Conservation (phyloP, 768 basidiomycete genomes). For the Podaxis sp. region DNA sequence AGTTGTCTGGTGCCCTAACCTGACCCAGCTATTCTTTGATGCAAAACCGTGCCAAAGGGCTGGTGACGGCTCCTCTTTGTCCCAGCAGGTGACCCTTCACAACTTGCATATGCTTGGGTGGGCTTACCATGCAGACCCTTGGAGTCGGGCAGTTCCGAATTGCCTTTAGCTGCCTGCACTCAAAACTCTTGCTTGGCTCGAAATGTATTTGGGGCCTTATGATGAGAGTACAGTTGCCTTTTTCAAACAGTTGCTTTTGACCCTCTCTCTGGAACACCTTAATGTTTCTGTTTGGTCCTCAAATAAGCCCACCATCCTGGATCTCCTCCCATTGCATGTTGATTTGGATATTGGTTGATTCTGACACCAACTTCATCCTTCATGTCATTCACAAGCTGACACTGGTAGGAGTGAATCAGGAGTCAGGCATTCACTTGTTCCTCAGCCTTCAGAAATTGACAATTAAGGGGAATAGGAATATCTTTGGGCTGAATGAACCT, state of each 20-base stretch:
- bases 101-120: not conserved
- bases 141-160: not conserved
- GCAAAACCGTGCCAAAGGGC: not conserved
- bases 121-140: not conserved
- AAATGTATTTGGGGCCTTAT: not conserved
- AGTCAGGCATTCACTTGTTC: not conserved
- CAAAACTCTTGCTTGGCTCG: not conserved
- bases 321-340: not conserved
- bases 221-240: not conserved
- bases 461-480: not conserved
- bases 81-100: not conserved
- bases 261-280: not conserved
- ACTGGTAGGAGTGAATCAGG: not conserved
- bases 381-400: not conserved
- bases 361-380: not conserved
- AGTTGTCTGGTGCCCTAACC: not conserved
- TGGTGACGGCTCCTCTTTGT: not conserved
- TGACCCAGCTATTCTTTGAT: not conserved
- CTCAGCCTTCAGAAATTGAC: not conserved
- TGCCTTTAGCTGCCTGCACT: not conserved
- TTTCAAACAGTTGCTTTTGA: not conserved
- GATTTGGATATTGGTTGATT: not conserved
- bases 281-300: not conserved
- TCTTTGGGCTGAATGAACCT: not conserved
- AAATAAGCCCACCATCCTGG: not conserved